phyloP scores from a whole-genome alignment of 192 early-diverging fungal genomes.

The Gonapodya sp. region DNA sequence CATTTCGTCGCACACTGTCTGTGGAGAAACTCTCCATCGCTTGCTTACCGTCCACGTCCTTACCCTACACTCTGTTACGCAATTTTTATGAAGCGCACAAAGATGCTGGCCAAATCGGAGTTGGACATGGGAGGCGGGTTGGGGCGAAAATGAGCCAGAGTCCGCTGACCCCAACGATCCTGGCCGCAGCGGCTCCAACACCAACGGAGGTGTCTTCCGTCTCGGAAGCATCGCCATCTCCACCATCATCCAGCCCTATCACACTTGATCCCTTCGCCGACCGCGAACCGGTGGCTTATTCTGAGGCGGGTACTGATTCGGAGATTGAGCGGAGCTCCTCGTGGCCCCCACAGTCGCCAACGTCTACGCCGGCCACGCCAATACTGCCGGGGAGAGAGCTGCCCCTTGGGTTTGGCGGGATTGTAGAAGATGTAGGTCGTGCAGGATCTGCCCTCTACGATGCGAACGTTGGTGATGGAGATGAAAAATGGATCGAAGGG shows the following conservation, averaged over 20 bases:
- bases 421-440: no score
- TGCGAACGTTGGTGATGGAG: neutral
- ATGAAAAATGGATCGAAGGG: no score
- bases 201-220: no score
- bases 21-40: neutral
- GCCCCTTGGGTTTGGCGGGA: no score
- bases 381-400: neutral
- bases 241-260: no score
- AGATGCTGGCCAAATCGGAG: neutral
- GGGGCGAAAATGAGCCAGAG: neutral
- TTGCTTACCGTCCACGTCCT: neutral
- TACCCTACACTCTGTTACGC: neutral
- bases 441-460: no score
- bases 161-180: neutral
- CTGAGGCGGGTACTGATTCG: neutral
- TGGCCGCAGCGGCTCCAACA: neutral
- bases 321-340: neutral
- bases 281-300: neutral
- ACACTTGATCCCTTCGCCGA: no score
- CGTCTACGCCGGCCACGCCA: neutral
- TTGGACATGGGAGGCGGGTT: neutral
- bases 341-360: no score
- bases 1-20: neutral
- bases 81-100: neutral
- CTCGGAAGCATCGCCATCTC: no score